Evolutionary conservation across 352 stramenopile genomes (phyloP).

Genomic region (Globisporangium paroecandrum): DNA sequence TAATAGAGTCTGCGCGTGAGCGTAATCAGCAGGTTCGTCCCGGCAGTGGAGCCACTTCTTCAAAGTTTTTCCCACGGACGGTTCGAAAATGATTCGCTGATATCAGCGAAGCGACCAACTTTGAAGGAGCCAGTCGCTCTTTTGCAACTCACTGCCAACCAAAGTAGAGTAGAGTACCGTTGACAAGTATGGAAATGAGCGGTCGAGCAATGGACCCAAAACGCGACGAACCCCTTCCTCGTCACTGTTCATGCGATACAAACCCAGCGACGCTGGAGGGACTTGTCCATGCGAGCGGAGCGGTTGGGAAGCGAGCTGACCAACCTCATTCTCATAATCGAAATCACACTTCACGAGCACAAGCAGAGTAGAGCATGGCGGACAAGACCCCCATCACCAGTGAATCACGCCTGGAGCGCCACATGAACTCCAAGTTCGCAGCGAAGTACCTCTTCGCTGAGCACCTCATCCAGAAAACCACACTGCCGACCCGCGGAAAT

Average conservation of each 20-base stretch:
- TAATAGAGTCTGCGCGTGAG: not conserved
- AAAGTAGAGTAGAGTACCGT: not conserved
- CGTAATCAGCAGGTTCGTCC: not conserved
- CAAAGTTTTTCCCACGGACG: not conserved
- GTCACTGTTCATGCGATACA: not conserved
- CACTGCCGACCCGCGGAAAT: conserved; percentile 31
- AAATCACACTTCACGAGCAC: not conserved
- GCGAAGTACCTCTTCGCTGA: not conserved
- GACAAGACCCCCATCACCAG: not conserved
- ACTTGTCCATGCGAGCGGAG: too few relatives aligned
- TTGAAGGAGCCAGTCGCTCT: not conserved
- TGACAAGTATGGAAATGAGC: not conserved
- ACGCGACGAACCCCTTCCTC: not conserved
- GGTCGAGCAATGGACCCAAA: not conserved
- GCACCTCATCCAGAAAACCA: conserved; percentile 14
- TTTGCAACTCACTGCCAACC: too few relatives aligned
- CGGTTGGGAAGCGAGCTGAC: not conserved
- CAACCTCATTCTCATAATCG: not conserved
- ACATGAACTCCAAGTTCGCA: conserved; percentile 12
- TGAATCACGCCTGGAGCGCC: not conserved
- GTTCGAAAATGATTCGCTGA: not conserved
- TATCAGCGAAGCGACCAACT: not conserved
- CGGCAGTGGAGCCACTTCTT: not conserved
- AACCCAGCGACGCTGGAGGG: too few relatives aligned
- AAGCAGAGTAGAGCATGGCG: not conserved